Percentiles rank a stretch among this genome's conserved stretches.
Evolutionary conservation across 2,329 filamentous ascomycete species (phyloP).

Genomic region (Cordyceps tenuipes): DNA sequence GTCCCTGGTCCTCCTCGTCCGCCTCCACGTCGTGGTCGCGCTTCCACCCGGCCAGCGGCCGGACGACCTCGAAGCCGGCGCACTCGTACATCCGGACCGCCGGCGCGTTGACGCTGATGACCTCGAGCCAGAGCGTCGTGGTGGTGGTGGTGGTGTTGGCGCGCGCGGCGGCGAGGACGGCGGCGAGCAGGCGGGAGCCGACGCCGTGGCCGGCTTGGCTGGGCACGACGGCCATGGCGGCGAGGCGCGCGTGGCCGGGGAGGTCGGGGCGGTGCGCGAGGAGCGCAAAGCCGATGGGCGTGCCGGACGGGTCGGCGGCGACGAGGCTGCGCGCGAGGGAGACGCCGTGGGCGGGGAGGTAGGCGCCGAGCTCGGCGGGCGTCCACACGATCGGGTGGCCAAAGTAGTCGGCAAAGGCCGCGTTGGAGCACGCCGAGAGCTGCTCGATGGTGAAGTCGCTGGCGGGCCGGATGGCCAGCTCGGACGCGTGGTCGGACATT

Average conservation of each 20-base stretch:
- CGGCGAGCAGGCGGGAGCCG: conserved; percentile 11
- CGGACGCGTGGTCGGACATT: not conserved
- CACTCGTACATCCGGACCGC: conserved; percentile 15
- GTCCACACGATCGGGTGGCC: conserved; percentile 8
- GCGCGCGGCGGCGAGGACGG: conserved; percentile 12
- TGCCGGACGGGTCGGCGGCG: conserved; percentile 2
- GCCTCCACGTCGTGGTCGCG: not conserved
- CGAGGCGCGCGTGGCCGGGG: conserved; percentile 14
- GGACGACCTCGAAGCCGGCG: conserved; percentile 14
- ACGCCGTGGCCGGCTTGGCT: conserved; percentile 14
- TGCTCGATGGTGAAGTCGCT: conserved; percentile 3
- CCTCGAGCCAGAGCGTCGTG: conserved; percentile 16
- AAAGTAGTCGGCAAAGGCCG: conserved; percentile 15
- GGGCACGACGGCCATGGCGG: conserved; percentile 16
- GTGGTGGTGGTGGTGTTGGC: conserved; percentile 2
- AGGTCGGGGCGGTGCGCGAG: conserved; percentile 16
- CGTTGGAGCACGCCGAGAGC: conserved; percentile 14
- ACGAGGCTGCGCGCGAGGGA: conserved; percentile 11
- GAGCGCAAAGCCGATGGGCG: conserved; percentile 16
- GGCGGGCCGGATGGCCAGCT: not conserved
- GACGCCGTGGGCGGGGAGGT: conserved; percentile 10
- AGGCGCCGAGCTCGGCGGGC: conserved; percentile 6
- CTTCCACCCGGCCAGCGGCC: conserved; percentile 14
- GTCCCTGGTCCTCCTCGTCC: not conserved
- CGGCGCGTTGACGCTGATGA: conserved; percentile 15